Base-by-base conservation (phyloP, 2,329 filamentous ascomycete genomes). In the Pseudogymnoascus sp. region DNA sequence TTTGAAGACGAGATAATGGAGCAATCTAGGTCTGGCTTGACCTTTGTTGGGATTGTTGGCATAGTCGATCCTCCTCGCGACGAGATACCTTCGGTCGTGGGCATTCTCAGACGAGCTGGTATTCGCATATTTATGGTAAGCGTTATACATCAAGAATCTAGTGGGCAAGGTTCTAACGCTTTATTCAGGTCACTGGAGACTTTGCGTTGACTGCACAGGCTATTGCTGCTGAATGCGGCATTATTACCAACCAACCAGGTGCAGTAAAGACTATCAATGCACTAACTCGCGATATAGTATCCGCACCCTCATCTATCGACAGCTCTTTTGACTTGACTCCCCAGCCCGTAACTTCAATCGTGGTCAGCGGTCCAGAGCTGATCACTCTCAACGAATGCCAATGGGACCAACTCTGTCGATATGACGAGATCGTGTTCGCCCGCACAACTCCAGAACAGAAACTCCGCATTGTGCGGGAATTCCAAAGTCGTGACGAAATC, bases 361-460 rank as follows among this genome's bases (percentile, higher is more conserved):
- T 89, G 3, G 75, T 90, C 23, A 86, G 81, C 37, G 88, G 88
- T 0, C 77, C 84, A 0, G 86, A 93, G 64, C 78, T 93, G 23
- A 81, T 87, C 60, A 78, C 78, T 1, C 79, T 92, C 2, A 88
- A 84, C 63, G 83, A 88, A 9, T 70, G 81, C 38, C 88, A 92
- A 72, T 93, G 89, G 89, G 80, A 86, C 64, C 78, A 80, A 33
- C 78, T 93, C 1, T 79, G 72, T 31, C 80, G 76, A 7, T 92
- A 91, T 67, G 79, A 85, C 26, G 89, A 91, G 70, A 87, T 92
- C 38, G 87, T 92, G 11, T 91, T 92, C 71, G 86, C 89, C 0
- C 80, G 88, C 11, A 92, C 88, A 0, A 91, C 89, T 0, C 89
- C 88, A 0, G 88, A 92, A 70, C 88, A 92, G 71, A 93, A 93